Evolutionary conservation across 495 filamentous ascomycete genomes (phyloP).

Genomic region (Podospora didyma): DNA sequence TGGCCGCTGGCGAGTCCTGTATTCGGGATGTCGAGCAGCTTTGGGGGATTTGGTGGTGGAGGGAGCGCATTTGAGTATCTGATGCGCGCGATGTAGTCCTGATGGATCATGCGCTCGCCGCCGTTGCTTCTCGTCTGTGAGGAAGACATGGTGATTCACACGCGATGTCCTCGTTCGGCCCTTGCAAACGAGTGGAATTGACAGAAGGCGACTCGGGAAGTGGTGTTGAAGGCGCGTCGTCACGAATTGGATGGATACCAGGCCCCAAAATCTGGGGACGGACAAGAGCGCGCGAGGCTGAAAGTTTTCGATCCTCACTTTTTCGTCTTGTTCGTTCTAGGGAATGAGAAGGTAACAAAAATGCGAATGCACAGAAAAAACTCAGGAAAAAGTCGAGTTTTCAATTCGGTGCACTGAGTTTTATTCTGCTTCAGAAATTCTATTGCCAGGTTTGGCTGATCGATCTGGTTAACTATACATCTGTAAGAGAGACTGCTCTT

Average conservation of each 20-base stretch:
- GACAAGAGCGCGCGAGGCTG: no score
- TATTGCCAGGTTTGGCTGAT: no score
- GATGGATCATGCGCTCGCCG: constrained; percentile 67
- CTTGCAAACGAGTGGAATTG: background rate
- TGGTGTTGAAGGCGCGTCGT: background rate
- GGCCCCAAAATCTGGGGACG: no score
- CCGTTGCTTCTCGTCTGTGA: constrained; percentile 28
- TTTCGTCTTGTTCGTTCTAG: no score
- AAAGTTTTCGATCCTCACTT: no score
- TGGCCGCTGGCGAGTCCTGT: constrained; percentile 74
- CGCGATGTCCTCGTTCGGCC: background rate
- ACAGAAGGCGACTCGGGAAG: background rate
- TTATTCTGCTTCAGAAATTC: no score
- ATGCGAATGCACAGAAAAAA: no score
- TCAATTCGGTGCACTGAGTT: no score
- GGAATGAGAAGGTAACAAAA: no score
- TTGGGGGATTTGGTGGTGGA: constrained; percentile 87
- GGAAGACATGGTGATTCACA: constrained; percentile 17
- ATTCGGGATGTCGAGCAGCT: constrained; percentile 93
- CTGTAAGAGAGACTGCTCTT: no score
- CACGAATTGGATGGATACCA: background rate
- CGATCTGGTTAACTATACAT: no score
- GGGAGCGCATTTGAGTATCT: constrained; percentile 93
- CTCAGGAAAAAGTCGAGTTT: no score
- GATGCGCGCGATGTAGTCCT: constrained; percentile 94